Base-by-base conservation (phyloP, 768 basidiomycete species). In the Hysterangium stoloniferum region DNA sequence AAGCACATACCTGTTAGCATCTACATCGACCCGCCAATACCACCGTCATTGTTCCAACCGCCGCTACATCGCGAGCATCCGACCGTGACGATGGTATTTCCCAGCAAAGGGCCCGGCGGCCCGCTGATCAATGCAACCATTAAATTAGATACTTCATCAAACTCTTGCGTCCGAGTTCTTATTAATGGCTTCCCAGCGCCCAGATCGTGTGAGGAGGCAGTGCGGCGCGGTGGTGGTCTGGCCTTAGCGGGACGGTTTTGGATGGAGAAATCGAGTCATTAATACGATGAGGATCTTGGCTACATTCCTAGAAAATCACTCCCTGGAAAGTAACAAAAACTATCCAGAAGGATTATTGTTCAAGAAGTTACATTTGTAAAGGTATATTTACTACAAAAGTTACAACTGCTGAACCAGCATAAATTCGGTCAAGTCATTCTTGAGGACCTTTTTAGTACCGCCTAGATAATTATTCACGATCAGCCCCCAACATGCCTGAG, bases 1-100 rank as follows among this genome's bases (percentile, higher is more conserved):
- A 71, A 68, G 15, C 77, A 75, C 58, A 84, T 91, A 36, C 86
- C 88, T 3, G 84, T 89, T 38, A 86, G 82, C 50, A 70, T 87
- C 11, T 77, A 80, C 3, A 67, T 74, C 28, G 63, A 63, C 44
- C 59, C 43, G 48, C 61, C 28, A 54, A 57, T 44, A 49, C 56
- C 40, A 12, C 17, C 47, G 20, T 29, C 49, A 33, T 31, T 51
- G 22, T 51, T 25, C 24, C 38, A 42, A 29, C 7, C 38, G n/a
- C 41, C 31, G 15, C 22, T 40, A 24, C 49, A 51, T 31, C 49
- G 49, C 11, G 20, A 20, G 19, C 37, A 51, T 40, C 38, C 49
- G n/a, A 28, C 49, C 5, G 17, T 51, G 6, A 19, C 41, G n/a
- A 42, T 51, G 49, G 38, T 51, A n/a, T 51, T 51, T 19, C 49